phyloP scores from a whole-genome alignment of 257 asterid species.

The Solanum piurae region DNA sequence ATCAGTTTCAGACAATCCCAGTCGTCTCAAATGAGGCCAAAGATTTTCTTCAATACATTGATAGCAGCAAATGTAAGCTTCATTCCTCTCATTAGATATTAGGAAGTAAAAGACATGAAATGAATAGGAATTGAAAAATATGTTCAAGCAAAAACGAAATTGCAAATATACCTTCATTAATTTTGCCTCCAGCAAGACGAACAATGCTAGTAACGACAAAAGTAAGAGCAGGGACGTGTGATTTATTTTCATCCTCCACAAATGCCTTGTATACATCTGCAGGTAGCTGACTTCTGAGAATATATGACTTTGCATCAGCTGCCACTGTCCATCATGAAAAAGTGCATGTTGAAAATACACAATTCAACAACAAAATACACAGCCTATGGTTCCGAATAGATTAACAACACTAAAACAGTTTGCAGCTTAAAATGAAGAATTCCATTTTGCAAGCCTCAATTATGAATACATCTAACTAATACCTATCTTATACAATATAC shows the following conservation, averaged over 20 bases:
- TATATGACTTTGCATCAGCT: slow-evolving; percentile 68
- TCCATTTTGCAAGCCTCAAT: background rate
- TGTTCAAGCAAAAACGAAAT: background rate
- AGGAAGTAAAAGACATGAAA: background rate
- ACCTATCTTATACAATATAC: background rate
- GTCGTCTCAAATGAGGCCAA: slow-evolving; percentile 80
- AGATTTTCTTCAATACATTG: slow-evolving; percentile 46
- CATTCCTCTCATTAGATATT: background rate
- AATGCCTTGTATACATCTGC: slow-evolving; percentile 42
- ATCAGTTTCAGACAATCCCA: slow-evolving; percentile 69
- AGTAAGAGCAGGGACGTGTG: slow-evolving; percentile 57
- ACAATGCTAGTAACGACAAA: slow-evolving; percentile 61
- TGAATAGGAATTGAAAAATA: background rate
- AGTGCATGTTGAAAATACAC: background rate
- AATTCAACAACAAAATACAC: background rate
- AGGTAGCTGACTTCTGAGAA: slow-evolving; percentile 61
- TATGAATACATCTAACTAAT: background rate
- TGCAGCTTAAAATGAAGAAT: background rate
- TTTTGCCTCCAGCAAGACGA: slow-evolving; percentile 70
- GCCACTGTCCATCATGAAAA: slow-evolving; percentile 26
- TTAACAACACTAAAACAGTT: background rate
- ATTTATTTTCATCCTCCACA: slow-evolving; percentile 52
- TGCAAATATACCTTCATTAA: slow-evolving; percentile 58
- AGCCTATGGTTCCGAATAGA: background rate
- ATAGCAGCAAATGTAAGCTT: background rate